These are phyloP conservation scores for Hericium erinaceus DNA, from an alignment of 768 basidiomycete species.

Conservation along the genomic window DNA sequence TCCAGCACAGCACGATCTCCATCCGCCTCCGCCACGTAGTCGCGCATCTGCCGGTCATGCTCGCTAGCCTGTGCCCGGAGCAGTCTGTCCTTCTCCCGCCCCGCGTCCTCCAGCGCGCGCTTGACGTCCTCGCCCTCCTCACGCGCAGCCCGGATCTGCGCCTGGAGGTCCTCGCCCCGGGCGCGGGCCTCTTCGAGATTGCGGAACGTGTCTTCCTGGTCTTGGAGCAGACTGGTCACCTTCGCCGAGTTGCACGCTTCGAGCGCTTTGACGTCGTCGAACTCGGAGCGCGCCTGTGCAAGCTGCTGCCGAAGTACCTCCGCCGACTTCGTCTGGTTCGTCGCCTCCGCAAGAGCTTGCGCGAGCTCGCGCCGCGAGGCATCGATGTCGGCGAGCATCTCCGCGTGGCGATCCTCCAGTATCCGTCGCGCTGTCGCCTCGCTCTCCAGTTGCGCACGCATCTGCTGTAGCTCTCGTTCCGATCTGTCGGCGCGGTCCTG, in stretches of 20 bases:
- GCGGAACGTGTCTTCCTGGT: conserved; percentile 62
- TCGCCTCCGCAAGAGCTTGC: conserved; percentile 56
- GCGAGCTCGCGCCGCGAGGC: conserved; percentile 44
- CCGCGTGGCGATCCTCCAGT: conserved; percentile 54
- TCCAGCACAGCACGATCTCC: conserved; percentile 90
- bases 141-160: conserved; percentile 61
- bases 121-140: conserved; percentile 67
- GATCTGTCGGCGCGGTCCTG: conserved; percentile 44
- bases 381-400: conserved; percentile 47
- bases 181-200: conserved; percentile 68
- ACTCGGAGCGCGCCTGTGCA: conserved; percentile 47
- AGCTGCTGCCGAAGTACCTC: conserved; percentile 59
- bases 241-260: conserved; percentile 58
- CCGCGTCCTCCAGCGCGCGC: conserved; percentile 55
- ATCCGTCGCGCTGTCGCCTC: conserved; percentile 53
- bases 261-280: conserved; percentile 57
- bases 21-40: conserved; percentile 88
- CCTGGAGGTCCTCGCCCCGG: conserved; percentile 66
- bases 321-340: conserved; percentile 50
- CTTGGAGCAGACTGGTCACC: conserved; percentile 57
- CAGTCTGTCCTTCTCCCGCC: conserved; percentile 71
- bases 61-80: conserved; percentile 64
- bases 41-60: conserved; percentile 60
- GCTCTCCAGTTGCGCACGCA: conserved; percentile 52
- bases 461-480: conserved; percentile 58